These are phyloP conservation scores for Phylloporus sp. DNA, from an alignment of 768 basidiomycete genomes.

Conservation along the genomic window DNA sequence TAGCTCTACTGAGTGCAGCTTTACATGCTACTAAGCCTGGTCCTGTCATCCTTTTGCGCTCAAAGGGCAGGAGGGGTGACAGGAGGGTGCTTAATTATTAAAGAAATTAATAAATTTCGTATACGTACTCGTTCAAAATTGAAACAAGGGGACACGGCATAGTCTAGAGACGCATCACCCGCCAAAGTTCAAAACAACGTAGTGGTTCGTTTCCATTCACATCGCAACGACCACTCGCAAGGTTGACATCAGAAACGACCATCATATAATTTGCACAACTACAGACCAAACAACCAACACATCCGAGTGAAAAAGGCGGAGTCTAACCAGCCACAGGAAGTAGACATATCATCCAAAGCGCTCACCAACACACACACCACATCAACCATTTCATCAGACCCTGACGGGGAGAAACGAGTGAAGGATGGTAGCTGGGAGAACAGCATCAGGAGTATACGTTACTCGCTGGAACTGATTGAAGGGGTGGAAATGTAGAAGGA, in stretches of 20 bases:
- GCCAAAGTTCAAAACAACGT: too few relatives aligned
- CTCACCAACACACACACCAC: conserved; percentile 39
- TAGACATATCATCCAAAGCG: conserved; percentile 31
- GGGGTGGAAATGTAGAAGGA: neutral
- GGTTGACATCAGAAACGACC: conserved; percentile 9
- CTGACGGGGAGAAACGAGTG: conserved; percentile 43
- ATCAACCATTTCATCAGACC: conserved; percentile 44
- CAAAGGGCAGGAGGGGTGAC: too few relatives aligned
- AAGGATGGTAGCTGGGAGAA: conserved; percentile 16
- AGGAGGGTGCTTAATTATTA: too few relatives aligned
- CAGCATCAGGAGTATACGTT: conserved; percentile 19
- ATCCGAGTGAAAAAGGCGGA: conserved; percentile 2
- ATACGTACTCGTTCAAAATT: too few relatives aligned
- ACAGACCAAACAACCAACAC: conserved; percentile 10
- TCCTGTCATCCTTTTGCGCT: too few relatives aligned
- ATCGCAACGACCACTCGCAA: neutral
- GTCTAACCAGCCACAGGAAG: conserved; percentile 3
- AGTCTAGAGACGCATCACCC: too few relatives aligned
- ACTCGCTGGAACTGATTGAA: conserved; percentile 4
- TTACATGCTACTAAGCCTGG: too few relatives aligned
- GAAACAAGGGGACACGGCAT: too few relatives aligned
- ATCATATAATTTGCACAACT: conserved; percentile 11
- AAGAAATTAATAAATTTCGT: too few relatives aligned
- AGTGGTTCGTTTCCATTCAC: neutral
- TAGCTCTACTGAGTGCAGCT: neutral